Conservation (phyloP, 805 yeast genomes). For the Nakazawaea wyomingensis region DNA sequence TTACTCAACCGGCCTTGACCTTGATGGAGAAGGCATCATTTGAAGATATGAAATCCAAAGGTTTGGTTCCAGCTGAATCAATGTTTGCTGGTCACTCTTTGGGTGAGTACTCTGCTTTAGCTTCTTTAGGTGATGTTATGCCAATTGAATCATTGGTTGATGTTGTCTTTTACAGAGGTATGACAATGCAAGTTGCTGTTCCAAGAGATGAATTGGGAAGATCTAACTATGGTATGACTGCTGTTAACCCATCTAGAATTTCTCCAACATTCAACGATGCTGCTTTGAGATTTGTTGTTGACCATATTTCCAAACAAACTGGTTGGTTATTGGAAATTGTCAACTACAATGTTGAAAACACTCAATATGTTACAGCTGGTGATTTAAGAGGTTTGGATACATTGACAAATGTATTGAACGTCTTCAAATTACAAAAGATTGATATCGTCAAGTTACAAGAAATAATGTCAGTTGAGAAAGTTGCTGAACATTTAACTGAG, state of each 20-base stretch:
- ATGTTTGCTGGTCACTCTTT: constrained; percentile 99
- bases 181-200: constrained; percentile 99
- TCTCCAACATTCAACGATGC: constrained; percentile 85
- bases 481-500: constrained; percentile 81
- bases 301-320: constrained; percentile 76
- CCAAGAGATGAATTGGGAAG: constrained; percentile 95
- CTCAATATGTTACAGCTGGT: constrained; percentile 98
- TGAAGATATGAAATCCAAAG: constrained; percentile 95
- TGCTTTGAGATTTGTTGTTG: constrained; percentile 91
- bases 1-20: constrained; percentile 98
- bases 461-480: constrained; percentile 78
- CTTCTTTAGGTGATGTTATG: constrained; percentile 97
- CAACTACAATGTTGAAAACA: constrained; percentile 96
- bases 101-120: constrained; percentile 97
- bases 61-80: constrained; percentile 87
- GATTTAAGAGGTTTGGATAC: constrained; percentile 94
- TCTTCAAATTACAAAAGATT: constrained; percentile 89
- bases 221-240: constrained; percentile 99
- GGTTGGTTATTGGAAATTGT: constrained; percentile 96
- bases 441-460: constrained; percentile 86
- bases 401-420: constrained; percentile 86
- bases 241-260: constrained; percentile 94
- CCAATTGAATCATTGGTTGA: constrained; percentile 96
- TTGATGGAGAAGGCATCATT: constrained; percentile 98
- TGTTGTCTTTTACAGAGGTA: constrained; percentile 98